These are phyloP conservation scores for Aspergillus sp. DNA, from an alignment of 2,329 filamentous ascomycete species.

Conservation along the genomic window DNA sequence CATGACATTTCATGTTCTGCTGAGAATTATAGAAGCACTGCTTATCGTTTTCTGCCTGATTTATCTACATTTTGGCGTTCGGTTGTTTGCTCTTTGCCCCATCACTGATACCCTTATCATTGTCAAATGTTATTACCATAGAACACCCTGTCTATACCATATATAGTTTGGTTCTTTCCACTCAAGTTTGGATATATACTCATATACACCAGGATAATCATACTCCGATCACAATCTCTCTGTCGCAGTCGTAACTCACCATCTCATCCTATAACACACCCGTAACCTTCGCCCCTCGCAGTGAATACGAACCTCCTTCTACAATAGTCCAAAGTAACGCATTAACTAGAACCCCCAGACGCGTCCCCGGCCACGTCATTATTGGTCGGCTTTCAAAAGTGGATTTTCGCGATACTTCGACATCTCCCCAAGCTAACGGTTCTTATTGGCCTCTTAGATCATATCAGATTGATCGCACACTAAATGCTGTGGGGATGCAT, in stretches of 20 bases:
- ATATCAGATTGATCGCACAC: not conserved
- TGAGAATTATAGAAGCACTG: not conserved
- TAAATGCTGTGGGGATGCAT: no score
- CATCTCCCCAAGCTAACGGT: not conserved
- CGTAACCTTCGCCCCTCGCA: not conserved
- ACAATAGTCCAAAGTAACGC: not conserved
- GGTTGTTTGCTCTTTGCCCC: not conserved
- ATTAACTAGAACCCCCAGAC: not conserved
- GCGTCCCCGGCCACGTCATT: not conserved
- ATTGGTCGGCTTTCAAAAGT: not conserved
- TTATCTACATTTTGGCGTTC: not conserved
- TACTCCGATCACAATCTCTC: not conserved
- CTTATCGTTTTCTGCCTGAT: not conserved
- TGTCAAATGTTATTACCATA: not conserved
- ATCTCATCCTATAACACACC: not conserved
- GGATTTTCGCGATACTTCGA: not conserved
- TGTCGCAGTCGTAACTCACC: not conserved
- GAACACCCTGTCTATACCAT: not conserved
- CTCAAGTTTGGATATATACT: not conserved
- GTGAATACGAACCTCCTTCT: not conserved
- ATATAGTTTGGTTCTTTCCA: not conserved
- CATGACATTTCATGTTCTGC: constrained; percentile 13
- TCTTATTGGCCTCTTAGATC: not conserved
- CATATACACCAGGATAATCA: not conserved
- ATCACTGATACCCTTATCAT: constrained; percentile 13